Evolutionary conservation across 208 protist species (phyloP).

Genomic region (Naegleria gruberi): DNA sequence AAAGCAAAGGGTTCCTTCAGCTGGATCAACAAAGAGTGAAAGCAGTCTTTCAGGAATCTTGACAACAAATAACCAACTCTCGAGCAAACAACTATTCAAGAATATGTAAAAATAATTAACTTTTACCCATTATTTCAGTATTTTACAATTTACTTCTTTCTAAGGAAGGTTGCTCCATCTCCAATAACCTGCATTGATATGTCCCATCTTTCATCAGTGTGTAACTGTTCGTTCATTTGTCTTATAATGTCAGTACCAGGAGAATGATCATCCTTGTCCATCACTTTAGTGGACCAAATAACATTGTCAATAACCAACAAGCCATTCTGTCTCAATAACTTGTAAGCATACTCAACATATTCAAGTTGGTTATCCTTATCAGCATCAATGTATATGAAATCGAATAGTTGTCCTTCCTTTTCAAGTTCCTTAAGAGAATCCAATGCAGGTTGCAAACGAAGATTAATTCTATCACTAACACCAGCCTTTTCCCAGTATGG

Average conservation of each 20-base stretch:
- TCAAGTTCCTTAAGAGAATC: slow-evolving; percentile 43
- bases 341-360: slow-evolving; percentile 51
- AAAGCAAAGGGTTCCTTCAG: neutral
- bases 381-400: slow-evolving; percentile 60
- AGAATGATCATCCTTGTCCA: slow-evolving; percentile 21
- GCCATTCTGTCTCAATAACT: slow-evolving; percentile 45
- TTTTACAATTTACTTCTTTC: slow-evolving; percentile 38
- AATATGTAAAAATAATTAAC: no score
- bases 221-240: slow-evolving; percentile 47
- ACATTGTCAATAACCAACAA: slow-evolving; percentile 56
- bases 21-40: neutral
- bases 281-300: slow-evolving; percentile 41
- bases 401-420: slow-evolving; percentile 36
- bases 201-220: slow-evolving; percentile 46
- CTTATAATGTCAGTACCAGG: slow-evolving; percentile 24
- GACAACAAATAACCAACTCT: neutral
- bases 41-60: neutral
- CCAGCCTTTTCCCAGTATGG: slow-evolving; percentile 43
- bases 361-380: slow-evolving; percentile 53
- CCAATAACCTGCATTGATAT: slow-evolving; percentile 45
- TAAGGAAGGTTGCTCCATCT: slow-evolving; percentile 48
- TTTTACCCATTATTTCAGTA: no score
- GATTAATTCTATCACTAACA: slow-evolving; percentile 51
- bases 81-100: neutral
- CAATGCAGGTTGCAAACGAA: slow-evolving; percentile 40